phyloP scores from a whole-genome alignment of 441 rosid genomes.

The Geranium incanum region DNA sequence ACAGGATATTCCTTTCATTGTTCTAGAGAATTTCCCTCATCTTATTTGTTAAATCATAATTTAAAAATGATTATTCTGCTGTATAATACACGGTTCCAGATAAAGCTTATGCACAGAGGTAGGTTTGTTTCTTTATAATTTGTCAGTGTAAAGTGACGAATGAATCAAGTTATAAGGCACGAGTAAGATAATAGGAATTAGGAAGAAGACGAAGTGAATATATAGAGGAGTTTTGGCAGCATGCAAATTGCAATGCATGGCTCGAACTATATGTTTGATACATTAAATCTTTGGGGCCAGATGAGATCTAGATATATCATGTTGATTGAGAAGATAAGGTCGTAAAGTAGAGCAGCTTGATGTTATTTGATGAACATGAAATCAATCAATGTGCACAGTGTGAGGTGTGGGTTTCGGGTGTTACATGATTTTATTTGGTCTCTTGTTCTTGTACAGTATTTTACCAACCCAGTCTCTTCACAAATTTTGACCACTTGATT shows the following conservation, averaged over 20 bases:
- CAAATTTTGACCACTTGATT: too few species aligned
- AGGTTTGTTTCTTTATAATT: too few species aligned
- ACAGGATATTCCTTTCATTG: constrained; percentile 4
- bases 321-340: background rate
- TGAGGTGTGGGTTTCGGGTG: too few species aligned
- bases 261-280: background rate
- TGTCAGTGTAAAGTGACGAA: background rate
- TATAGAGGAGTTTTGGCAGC: background rate
- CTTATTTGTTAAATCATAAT: background rate
- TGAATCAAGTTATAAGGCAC: background rate
- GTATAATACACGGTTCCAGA: background rate
- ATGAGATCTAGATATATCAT: background rate
- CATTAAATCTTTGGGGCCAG: constrained; percentile 4
- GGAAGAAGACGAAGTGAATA: background rate
- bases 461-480: background rate
- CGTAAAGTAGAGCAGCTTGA: background rate
- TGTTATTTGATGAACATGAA: background rate
- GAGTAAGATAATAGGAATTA: background rate
- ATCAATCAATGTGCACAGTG: background rate
- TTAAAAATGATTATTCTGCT: too few species aligned
- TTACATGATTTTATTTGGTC: background rate
- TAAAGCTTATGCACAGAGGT: background rate
- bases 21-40: background rate
- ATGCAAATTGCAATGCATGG: background rate
- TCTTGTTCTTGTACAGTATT: background rate